These are phyloP conservation scores for Chlorella vulgaris DNA, from an alignment of 139 green algal genomes.

Conservation along the genomic window DNA sequence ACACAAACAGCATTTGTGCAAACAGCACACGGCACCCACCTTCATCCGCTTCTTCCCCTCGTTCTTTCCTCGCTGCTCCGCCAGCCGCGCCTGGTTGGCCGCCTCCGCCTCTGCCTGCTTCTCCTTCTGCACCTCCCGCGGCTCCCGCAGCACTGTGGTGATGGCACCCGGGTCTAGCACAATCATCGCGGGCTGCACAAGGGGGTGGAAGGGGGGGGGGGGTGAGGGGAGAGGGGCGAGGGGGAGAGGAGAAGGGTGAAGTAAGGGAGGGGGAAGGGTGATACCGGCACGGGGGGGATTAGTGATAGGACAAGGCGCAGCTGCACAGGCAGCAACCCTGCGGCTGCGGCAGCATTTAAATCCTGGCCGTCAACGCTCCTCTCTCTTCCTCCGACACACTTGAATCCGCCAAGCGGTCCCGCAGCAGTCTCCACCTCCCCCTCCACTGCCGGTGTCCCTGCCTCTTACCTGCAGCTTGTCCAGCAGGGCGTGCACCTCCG, in stretches of 20 bases:
- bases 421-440: background rate
- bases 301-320: no score
- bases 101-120: slow-evolving; percentile 36
- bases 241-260: background rate
- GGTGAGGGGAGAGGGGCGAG: background rate
- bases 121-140: slow-evolving; percentile 77
- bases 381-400: no score
- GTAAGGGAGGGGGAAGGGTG: no score
- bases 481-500: slow-evolving; percentile 91
- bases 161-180: slow-evolving; percentile 89
- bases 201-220: background rate
- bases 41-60: slow-evolving; percentile 86
- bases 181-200: slow-evolving; percentile 88
- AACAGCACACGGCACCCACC: no score
- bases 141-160: slow-evolving; percentile 68
- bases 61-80: slow-evolving; percentile 54
- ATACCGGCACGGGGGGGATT: no score
- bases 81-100: slow-evolving; percentile 46
- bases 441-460: no score
- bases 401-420: background rate
- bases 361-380: no score
- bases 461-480: slow-evolving; percentile 90
- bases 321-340: no score
- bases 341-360: no score
- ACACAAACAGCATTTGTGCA: no score